Evolutionary conservation across 2,329 filamentous ascomycete species (phyloP), one percentile per base, ranked within the genome.

Genomic region (Scedosporium dehoogii): DNA sequence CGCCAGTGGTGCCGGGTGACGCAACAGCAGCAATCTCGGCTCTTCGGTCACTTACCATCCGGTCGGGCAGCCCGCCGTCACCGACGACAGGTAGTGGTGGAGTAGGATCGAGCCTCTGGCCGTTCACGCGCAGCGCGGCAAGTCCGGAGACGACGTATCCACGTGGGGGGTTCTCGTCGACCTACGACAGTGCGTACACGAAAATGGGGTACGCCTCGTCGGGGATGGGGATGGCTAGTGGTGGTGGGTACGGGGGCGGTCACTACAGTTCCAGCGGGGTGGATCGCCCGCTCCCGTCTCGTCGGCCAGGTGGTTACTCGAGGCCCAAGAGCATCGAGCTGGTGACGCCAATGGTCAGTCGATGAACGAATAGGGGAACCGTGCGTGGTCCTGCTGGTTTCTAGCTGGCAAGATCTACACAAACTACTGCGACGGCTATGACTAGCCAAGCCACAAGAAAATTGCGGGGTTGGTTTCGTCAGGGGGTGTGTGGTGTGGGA

Each of bases 311-410:
- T 44, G 74, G 76, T 46, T 84, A 84, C 71, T 77, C 81, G 66
- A 77, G 84, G 57, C 82, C 83, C 41, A 85, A 81, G 73, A 86
- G 83, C 73, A 84, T 86, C 67, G 84, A 87, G 73, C 76, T 87
- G 23, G 83, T 87, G 55, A 85, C 84, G 59, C 84, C 85, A 41
- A 79, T 85, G 72, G 70, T 82, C 66, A 76, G 80, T 60, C 78
- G 80, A 67, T 85, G 67, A 71, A 62, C 18, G 48, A 42, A 21
- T 42, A 12, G 38, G 18, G 33, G 18, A n/a, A 56, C 53, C 53
- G 14, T 33, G 14, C 23, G 21, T 33, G 29, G 5, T 33, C 5
- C 29, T 33, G 29, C 29, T 33, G 29, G 29, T 33, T 33, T 33
- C 29, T 33, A 33, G 29, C 29, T 33, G 7, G 9, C 29, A 33